phyloP scores from a whole-genome alignment of 495 filamentous ascomycete genomes.

The Trichoderma parareesei region DNA sequence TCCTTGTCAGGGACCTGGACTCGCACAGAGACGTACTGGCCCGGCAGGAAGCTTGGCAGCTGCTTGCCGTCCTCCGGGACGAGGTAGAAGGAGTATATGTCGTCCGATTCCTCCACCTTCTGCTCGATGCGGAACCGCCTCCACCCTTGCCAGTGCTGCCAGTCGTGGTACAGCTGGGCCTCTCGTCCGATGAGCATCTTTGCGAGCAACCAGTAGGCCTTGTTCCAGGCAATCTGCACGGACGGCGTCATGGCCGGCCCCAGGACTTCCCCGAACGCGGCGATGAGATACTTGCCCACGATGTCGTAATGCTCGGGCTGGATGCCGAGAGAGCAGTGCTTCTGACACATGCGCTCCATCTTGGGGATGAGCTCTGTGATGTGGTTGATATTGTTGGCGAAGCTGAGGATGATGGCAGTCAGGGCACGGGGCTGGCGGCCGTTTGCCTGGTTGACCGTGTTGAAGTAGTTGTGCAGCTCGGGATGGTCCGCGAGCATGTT shows the following conservation, averaged over 20 bases:
- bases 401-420: conserved; percentile 57
- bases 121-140: conserved; percentile 55
- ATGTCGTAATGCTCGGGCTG: conserved; percentile 60
- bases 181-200: conserved; percentile 62
- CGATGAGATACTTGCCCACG: conserved; percentile 58
- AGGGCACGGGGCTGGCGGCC: conserved; percentile 60
- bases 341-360: conserved; percentile 64
- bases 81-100: conserved; percentile 66
- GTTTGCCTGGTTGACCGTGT: conserved; percentile 58
- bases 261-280: conserved; percentile 58
- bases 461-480: conserved; percentile 60
- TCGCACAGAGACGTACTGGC: conserved; percentile 62
- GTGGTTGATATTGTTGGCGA: conserved; percentile 63
- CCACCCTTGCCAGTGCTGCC: conserved; percentile 54
- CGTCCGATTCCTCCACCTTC: conserved; percentile 53
- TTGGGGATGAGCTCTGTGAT: conserved; percentile 54
- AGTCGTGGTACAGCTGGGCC: conserved; percentile 48
- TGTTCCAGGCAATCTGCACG: conserved; percentile 56
- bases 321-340: conserved; percentile 65
- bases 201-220: conserved; percentile 64
- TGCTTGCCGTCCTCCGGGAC: conserved; percentile 52
- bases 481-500: conserved; percentile 59
- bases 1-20: conserved; percentile 48
- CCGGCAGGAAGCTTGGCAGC: conserved; percentile 54
- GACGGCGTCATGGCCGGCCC: conserved; percentile 58